phyloP scores from a whole-genome alignment of 2,329 filamentous ascomycete species.

The Lecanosticta acicola region DNA sequence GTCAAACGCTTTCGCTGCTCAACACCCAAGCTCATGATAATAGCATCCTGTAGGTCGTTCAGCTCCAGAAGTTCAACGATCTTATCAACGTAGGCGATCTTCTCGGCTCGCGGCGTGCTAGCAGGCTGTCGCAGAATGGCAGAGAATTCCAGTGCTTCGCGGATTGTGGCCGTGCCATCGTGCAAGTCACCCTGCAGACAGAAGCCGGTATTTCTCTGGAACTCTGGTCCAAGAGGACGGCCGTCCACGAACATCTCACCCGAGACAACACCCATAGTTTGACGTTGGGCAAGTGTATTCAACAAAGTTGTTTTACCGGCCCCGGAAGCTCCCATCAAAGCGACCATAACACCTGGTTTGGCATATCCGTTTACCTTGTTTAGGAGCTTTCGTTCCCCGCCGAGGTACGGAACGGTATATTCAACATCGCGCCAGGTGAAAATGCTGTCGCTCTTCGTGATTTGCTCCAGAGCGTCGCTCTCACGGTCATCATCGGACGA shows the following conservation, averaged over 20 bases:
- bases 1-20: conserved; percentile 68
- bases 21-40: conserved; percentile 59
- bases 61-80: conserved; percentile 63
- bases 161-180: conserved; percentile 60
- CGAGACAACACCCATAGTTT: conserved; percentile 58
- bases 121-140: conserved; percentile 59
- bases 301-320: conserved; percentile 80
- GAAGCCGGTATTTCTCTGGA: conserved; percentile 65
- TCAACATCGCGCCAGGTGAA: conserved; percentile 68
- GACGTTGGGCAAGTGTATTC: conserved; percentile 69
- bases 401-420: conserved; percentile 66
- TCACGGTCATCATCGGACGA: conserved; percentile 31
- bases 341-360: conserved; percentile 73
- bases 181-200: conserved; percentile 69
- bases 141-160: conserved; percentile 65
- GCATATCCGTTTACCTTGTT: conserved; percentile 70
- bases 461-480: conserved; percentile 41
- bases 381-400: conserved; percentile 57
- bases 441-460: conserved; percentile 55
- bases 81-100: conserved; percentile 60
- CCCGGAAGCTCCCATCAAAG: conserved; percentile 73
- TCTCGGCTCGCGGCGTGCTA: conserved; percentile 52
- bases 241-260: conserved; percentile 71
- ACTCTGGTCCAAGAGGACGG: conserved; percentile 54
- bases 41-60: conserved; percentile 60